Evolutionary conservation across 2,329 filamentous ascomycete genomes (phyloP).

Genomic region (Periconia digitata): DNA sequence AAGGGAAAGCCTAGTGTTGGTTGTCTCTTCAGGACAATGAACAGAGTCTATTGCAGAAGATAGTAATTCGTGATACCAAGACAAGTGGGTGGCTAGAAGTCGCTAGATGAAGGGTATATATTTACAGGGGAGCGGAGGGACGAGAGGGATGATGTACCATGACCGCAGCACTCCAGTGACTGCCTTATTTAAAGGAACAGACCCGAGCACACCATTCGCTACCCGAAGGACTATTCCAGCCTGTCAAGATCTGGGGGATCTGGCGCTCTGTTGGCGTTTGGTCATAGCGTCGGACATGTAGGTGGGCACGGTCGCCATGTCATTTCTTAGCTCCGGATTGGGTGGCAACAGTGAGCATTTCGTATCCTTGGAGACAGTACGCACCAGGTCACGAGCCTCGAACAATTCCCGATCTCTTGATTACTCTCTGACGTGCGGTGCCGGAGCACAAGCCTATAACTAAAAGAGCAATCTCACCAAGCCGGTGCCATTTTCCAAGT

Average conservation of each 20-base stretch:
- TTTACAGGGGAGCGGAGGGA: slow-evolving; percentile 1
- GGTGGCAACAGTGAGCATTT: slow-evolving; percentile 2
- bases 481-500: too few species aligned
- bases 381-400: not conserved
- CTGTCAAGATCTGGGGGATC: slow-evolving; percentile 13
- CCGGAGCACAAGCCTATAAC: not conserved
- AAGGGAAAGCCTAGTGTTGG: not conserved
- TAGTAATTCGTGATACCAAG: not conserved
- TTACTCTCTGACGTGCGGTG: not conserved
- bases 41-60: not conserved
- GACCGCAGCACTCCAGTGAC: slow-evolving; percentile 7
- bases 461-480: not conserved
- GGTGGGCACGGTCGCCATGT: slow-evolving; percentile 8
- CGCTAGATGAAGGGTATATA: not conserved
- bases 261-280: slow-evolving; percentile 7
- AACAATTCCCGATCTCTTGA: not conserved
- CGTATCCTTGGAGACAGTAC: not conserved
- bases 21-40: not conserved
- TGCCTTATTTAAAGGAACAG: slow-evolving; percentile 8
- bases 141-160: slow-evolving; percentile 10
- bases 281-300: slow-evolving; percentile 15
- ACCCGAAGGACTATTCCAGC: slow-evolving; percentile 1
- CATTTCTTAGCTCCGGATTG: slow-evolving; percentile 11
- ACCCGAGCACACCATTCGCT: slow-evolving; percentile 4
- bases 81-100: slow-evolving; percentile 1